Evolutionary conservation across 805 yeast genomes (phyloP).

Genomic region (Wickerhamomyces canadensis): DNA sequence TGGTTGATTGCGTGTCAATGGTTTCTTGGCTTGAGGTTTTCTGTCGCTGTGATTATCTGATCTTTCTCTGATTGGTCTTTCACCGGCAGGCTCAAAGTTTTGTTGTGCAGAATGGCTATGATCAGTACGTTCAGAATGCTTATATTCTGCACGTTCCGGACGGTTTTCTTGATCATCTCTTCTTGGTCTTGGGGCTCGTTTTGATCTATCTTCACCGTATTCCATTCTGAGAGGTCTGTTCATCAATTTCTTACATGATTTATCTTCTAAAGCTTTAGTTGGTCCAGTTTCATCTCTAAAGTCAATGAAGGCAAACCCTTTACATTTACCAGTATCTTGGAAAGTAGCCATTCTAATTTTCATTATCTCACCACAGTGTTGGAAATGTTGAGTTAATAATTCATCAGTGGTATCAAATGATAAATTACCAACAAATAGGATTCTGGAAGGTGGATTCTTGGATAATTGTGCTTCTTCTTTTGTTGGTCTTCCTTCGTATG

Average conservation of each 20-base stretch:
- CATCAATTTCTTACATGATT: slow-evolving; percentile 56
- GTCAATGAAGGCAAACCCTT: slow-evolving; percentile 92
- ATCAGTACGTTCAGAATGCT: too few species aligned
- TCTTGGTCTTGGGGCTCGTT: slow-evolving; percentile 37
- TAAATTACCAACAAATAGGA: slow-evolving; percentile 87
- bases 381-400: slow-evolving; percentile 71
- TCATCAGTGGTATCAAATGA: slow-evolving; percentile 89
- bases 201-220: slow-evolving; percentile 91
- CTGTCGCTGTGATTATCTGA: slow-evolving; percentile 3
- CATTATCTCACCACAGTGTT: slow-evolving; percentile 83
- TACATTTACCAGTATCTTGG: slow-evolving; percentile 93
- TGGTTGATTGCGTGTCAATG: slow-evolving; percentile 3
- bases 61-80: slow-evolving; percentile 24
- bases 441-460: slow-evolving; percentile 83
- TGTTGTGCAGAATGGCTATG: too few species aligned
- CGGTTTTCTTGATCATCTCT: slow-evolving; percentile 21
- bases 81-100: slow-evolving; percentile 2
- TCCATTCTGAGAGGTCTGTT: slow-evolving; percentile 81
- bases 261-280: slow-evolving; percentile 73
- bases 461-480: slow-evolving; percentile 43
- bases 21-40: slow-evolving; percentile 9
- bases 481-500: slow-evolving; percentile 85
- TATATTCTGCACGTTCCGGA: too few species aligned
- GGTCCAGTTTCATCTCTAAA: slow-evolving; percentile 78
- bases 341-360: slow-evolving; percentile 96